Conservation (phyloP, 164 flowering plant genomes). For the Sedum album region DNA sequence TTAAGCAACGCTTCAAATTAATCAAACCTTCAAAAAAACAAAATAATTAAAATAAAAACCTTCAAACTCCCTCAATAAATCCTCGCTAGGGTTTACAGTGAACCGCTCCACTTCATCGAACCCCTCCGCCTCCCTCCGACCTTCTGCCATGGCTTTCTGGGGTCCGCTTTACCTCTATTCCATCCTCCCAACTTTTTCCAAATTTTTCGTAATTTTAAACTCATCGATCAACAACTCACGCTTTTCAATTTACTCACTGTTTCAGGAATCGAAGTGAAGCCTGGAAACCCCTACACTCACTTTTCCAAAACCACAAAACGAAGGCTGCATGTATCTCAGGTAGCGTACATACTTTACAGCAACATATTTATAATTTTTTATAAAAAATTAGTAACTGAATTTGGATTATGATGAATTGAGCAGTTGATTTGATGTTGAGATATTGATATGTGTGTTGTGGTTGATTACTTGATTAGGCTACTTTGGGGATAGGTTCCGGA, state of each 20-base stretch:
- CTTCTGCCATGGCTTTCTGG: slow-evolving; percentile 26
- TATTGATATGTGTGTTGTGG: neutral
- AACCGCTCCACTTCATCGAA: neutral
- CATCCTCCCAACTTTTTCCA: neutral
- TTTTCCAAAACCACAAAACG: slow-evolving; percentile 12
- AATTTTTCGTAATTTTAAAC: too few relatives aligned
- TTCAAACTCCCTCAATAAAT: neutral
- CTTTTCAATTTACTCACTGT: neutral
- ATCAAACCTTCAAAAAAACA: too few relatives aligned
- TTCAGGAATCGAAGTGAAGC: slow-evolving; percentile 49
- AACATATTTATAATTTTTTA: too few relatives aligned
- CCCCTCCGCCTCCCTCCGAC: too few relatives aligned
- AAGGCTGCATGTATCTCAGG: slow-evolving; percentile 42
- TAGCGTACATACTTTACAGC: neutral
- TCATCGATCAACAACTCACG: neutral
- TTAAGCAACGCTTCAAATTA: too few relatives aligned
- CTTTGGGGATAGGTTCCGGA: slow-evolving; percentile 30
- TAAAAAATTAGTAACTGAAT: too few relatives aligned
- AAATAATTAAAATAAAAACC: neutral
- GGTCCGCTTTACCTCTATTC: slow-evolving; percentile 12
- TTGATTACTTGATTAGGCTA: slow-evolving; percentile 34
- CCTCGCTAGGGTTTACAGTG: neutral
- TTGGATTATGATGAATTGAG: neutral
- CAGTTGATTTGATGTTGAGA: neutral
- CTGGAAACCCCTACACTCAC: slow-evolving; percentile 42